phyloP scores from a whole-genome alignment of 257 asterid species.

The Rehmannia glutinosa region DNA sequence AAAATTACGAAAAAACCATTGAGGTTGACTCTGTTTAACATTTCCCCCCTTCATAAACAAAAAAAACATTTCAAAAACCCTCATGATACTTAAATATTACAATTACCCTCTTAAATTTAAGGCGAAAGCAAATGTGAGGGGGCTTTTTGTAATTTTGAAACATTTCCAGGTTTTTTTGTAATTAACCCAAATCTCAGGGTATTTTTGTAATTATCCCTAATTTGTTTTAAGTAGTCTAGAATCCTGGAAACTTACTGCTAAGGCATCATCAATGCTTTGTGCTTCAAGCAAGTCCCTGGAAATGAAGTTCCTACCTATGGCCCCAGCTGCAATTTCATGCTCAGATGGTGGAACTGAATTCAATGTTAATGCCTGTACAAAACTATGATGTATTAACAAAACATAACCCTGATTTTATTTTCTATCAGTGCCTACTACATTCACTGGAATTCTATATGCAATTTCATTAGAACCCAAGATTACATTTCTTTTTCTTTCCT shows the following conservation, averaged over 20 bases:
- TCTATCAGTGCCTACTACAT: not conserved
- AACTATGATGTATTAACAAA: not conserved
- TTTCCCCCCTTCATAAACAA: no score
- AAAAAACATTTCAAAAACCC: no score
- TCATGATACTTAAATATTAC: no score
- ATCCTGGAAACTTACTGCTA: conserved; percentile 37
- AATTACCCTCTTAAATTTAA: no score
- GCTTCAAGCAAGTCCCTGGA: conserved; percentile 86
- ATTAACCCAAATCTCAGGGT: not conserved
- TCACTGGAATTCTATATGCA: not conserved
- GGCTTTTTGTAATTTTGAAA: not conserved
- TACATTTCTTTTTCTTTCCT: no score
- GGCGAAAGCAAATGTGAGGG: no score
- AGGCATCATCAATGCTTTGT: conserved; percentile 62
- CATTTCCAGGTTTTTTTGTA: not conserved
- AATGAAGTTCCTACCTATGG: conserved; percentile 73
- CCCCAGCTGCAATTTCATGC: conserved; percentile 69
- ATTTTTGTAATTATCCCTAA: not conserved
- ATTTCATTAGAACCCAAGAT: not conserved
- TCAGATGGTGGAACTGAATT: conserved; percentile 78
- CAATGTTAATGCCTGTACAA: conserved; percentile 70
- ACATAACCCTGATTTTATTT: not conserved
- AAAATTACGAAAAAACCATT: no score
- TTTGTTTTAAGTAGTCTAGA: not conserved
- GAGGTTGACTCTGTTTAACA: no score